A percentile compares a stretch with the other conserved stretches of the same genome.
Conservation (phyloP, 805 yeast genomes). For the Jamesozyma lodderae region DNA sequence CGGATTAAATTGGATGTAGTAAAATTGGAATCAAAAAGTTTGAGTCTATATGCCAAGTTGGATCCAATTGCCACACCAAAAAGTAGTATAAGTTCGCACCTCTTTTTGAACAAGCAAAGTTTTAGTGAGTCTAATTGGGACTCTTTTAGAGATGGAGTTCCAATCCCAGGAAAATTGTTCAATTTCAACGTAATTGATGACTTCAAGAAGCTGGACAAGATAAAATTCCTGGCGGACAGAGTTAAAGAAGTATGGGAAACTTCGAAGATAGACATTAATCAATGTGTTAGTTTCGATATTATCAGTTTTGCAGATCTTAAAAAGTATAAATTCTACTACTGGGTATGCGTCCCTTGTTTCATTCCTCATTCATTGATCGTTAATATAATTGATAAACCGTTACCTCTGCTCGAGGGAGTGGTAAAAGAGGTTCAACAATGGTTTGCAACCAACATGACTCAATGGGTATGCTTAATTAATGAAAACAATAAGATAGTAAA, state of each 20-base stretch:
- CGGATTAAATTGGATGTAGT: constrained; percentile 63
- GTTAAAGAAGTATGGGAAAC: constrained; percentile 28
- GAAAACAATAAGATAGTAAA: constrained; percentile 12
- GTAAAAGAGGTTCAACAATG: constrained; percentile 9
- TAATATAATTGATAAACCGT: not conserved
- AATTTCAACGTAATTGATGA: constrained; percentile 83
- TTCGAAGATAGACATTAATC: constrained; percentile 24
- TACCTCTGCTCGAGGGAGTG: not conserved
- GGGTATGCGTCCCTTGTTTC: constrained; percentile 76
- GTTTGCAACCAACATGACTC: constrained; percentile 13
- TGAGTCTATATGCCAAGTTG: constrained; percentile 21
- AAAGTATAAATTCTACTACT: constrained; percentile 77
- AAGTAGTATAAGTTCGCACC: constrained; percentile 12
- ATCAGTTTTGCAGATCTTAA: constrained; percentile 82
- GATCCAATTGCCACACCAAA: constrained; percentile 14
- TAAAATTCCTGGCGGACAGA: constrained; percentile 38
- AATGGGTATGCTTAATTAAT: constrained; percentile 26
- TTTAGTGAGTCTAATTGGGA: constrained; percentile 18
- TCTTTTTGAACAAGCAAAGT: constrained; percentile 26
- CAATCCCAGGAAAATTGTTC: constrained; percentile 33
- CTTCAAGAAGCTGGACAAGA: constrained; percentile 64
- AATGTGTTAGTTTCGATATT: constrained; percentile 34
- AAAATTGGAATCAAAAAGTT: constrained; percentile 39
- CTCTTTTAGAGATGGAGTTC: constrained; percentile 7
- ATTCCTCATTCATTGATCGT: constrained; percentile 17